These are phyloP conservation scores for Mucor saturninus DNA, from an alignment of 371 early-diverging fungal genomes.

Conservation along the genomic window DNA sequence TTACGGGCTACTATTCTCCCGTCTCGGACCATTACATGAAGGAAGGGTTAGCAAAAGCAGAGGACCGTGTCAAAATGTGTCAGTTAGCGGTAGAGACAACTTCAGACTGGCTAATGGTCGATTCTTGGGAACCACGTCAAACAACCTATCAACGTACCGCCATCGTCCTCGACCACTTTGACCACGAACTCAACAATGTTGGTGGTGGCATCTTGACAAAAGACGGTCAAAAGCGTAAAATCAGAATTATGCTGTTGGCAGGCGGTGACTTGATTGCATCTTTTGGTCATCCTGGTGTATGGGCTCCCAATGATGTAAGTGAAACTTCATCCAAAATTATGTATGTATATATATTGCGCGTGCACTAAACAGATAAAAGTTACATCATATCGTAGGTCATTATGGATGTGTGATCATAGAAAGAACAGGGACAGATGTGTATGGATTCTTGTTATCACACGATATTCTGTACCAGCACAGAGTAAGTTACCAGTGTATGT, in stretches of 20 bases:
- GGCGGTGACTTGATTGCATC: slow-evolving; percentile 97
- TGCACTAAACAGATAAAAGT: slow-evolving; percentile 47
- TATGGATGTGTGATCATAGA: slow-evolving; percentile 97
- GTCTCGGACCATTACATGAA: slow-evolving; percentile 94
- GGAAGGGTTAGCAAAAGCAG: slow-evolving; percentile 83
- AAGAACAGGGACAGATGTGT: slow-evolving; percentile 93
- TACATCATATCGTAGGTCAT: slow-evolving; percentile 89
- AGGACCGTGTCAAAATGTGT: slow-evolving; percentile 94
- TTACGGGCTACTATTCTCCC: slow-evolving; percentile 97
- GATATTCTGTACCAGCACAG: slow-evolving; percentile 91
- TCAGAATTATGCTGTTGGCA: slow-evolving; percentile 91
- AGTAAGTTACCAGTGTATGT: slow-evolving; percentile 41
- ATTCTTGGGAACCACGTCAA: slow-evolving; percentile 93
- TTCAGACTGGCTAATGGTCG: slow-evolving; percentile 95
- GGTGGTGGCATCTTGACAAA: slow-evolving; percentile 58
- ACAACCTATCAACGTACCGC: slow-evolving; percentile 85
- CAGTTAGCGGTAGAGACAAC: slow-evolving; percentile 82
- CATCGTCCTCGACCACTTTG: slow-evolving; percentile 93
- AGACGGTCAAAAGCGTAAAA: slow-evolving; percentile 54
- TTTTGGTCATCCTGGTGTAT: slow-evolving; percentile 90
- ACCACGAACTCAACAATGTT: slow-evolving; percentile 78
- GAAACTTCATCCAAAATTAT: background rate
- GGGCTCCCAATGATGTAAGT: slow-evolving; percentile 91
- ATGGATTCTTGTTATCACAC: slow-evolving; percentile 86
- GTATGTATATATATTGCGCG: too few relatives aligned